These are phyloP conservation scores for Vigna unguiculata DNA, from an alignment of 306 rosid species.

Conservation along the genomic window DNA sequence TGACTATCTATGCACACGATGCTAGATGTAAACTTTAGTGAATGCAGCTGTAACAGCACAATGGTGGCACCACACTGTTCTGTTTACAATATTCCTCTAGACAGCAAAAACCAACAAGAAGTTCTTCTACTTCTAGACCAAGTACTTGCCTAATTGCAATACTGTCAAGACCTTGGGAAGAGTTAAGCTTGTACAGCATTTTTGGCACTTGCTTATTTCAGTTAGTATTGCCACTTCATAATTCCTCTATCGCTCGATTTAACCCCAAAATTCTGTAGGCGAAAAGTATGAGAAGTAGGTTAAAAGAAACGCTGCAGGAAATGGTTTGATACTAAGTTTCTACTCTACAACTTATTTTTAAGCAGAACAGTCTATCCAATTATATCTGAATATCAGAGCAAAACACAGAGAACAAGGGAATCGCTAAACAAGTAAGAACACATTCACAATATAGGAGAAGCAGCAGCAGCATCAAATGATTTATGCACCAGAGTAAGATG, in stretches of 20 bases:
- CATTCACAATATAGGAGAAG: background rate
- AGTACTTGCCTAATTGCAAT: slow-evolving; percentile 10
- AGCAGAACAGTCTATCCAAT: background rate
- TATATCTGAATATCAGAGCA: background rate
- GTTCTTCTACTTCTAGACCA: background rate
- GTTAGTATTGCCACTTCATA: background rate
- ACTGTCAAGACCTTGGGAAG: background rate
- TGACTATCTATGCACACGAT: background rate
- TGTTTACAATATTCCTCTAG: background rate
- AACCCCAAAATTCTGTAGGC: background rate
- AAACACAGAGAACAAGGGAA: background rate
- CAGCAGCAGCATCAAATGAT: background rate
- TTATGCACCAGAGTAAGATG: slow-evolving; percentile 13
- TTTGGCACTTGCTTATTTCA: slow-evolving; percentile 10
- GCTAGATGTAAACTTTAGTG: slow-evolving; percentile 9
- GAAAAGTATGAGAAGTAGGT: background rate
- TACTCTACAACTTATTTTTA: background rate
- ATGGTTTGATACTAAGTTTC: slow-evolving; percentile 18
- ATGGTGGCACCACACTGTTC: background rate
- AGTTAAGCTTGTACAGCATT: slow-evolving; percentile 26
- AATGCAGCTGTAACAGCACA: background rate
- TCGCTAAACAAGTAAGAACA: background rate
- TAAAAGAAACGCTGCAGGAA: background rate
- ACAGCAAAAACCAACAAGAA: background rate
- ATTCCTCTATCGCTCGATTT: background rate